A percentile compares a stretch with the other conserved stretches of the same genome.
Conservation (phyloP, 1,284 basidiomycete genomes). For the Cystobasidium sp. region DNA sequence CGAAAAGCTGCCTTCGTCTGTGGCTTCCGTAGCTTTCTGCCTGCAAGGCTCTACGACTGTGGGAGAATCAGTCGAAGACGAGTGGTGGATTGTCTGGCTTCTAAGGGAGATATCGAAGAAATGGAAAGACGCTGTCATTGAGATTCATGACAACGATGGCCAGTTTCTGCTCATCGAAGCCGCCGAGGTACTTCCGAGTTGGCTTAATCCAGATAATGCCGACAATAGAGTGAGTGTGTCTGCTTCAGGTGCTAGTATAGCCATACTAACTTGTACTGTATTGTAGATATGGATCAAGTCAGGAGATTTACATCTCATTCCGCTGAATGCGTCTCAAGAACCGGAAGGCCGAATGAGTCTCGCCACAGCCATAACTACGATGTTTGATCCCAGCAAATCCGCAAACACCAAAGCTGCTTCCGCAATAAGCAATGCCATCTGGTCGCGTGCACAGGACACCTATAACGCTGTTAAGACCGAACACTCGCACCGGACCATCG, state of each 20-base stretch:
- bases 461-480: slow-evolving; percentile 62
- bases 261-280: slow-evolving; percentile 33
- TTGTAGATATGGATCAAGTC: slow-evolving; percentile 84
- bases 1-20: not conserved
- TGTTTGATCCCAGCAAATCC: slow-evolving; percentile 62
- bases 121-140: slow-evolving; percentile 73
- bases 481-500: slow-evolving; percentile 79
- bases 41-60: slow-evolving; percentile 80
- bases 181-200: slow-evolving; percentile 82
- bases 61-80: slow-evolving; percentile 92
- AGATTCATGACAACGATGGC: slow-evolving; percentile 71
- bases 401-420: not conserved
- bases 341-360: slow-evolving; percentile 63
- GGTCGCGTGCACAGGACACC: slow-evolving; percentile 67
- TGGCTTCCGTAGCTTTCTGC: slow-evolving; percentile 8
- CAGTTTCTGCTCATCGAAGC: slow-evolving; percentile 97
- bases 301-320: slow-evolving; percentile 81
- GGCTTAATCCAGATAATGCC: slow-evolving; percentile 89
- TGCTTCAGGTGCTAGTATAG: slow-evolving; percentile 48
- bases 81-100: slow-evolving; percentile 92
- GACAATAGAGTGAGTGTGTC: slow-evolving; percentile 78
- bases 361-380: slow-evolving; percentile 69
- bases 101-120: slow-evolving; percentile 72
- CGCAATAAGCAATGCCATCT: slow-evolving; percentile 48
- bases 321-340: slow-evolving; percentile 62